Evolutionary conservation across 2,329 filamentous ascomycete genomes (phyloP).

Genomic region (Colletotrichum filicis): DNA sequence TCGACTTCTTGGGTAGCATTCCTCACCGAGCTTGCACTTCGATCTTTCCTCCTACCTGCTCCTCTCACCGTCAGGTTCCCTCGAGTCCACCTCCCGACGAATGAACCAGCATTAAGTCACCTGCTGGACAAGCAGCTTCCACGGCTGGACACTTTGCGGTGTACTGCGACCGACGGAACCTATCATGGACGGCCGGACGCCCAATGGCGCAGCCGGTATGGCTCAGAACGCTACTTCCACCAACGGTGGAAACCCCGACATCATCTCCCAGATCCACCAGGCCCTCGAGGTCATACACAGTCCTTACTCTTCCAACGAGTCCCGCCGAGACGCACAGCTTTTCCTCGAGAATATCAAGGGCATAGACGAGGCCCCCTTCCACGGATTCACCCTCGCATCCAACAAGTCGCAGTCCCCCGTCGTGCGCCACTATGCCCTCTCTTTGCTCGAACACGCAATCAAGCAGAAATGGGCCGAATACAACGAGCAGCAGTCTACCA

Average conservation of each 20-base stretch:
- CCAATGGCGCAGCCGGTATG: constrained; percentile 46
- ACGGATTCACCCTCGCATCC: constrained; percentile 85
- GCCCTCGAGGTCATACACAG: constrained; percentile 91
- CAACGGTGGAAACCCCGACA: constrained; percentile 52
- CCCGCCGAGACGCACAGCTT: constrained; percentile 82
- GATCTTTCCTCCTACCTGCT: not conserved
- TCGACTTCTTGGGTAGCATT: constrained; percentile 28
- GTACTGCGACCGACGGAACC: constrained; percentile 25
- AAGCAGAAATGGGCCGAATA: constrained; percentile 86
- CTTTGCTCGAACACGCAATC: constrained; percentile 89
- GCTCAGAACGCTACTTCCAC: constrained; percentile 40
- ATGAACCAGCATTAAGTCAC: constrained; percentile 22
- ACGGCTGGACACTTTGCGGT: constrained; percentile 3
- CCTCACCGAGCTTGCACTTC: constrained; percentile 10
- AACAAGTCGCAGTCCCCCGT: constrained; percentile 80
- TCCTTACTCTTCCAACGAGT: constrained; percentile 81
- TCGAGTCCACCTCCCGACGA: constrained; percentile 3
- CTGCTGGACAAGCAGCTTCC: constrained; percentile 30
- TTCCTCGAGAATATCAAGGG: constrained; percentile 90
- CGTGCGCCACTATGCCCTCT: constrained; percentile 93
- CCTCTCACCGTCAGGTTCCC: not conserved
- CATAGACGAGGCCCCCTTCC: constrained; percentile 80
- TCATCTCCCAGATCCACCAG: constrained; percentile 78
- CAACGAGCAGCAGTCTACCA: constrained; percentile 71
- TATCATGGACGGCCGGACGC: constrained; percentile 44